A percentile compares a stretch with the other conserved stretches of the same genome.
These are phyloP conservation scores for Collybia nuda DNA, from an alignment of 768 basidiomycete genomes.

Conservation along the genomic window DNA sequence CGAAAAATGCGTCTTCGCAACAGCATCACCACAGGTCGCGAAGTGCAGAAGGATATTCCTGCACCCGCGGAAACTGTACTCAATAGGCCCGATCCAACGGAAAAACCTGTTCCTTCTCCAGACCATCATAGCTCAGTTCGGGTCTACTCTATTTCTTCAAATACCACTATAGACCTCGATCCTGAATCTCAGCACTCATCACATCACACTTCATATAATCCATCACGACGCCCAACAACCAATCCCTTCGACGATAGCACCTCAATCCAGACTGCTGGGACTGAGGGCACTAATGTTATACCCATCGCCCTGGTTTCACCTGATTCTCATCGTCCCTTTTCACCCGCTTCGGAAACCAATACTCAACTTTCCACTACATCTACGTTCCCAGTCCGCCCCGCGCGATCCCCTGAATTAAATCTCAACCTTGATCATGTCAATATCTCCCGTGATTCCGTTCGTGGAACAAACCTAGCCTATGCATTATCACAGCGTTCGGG, in stretches of 20 bases:
- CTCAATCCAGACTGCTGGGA: constrained; percentile 82
- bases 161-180: constrained; percentile 60
- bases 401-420: constrained; percentile 58
- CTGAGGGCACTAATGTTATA: constrained; percentile 82
- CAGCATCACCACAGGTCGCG: constrained; percentile 27
- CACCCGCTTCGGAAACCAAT: constrained; percentile 25
- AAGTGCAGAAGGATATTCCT: constrained; percentile 59
- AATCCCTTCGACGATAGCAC: constrained; percentile 80
- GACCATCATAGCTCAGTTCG: constrained; percentile 42
- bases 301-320: constrained; percentile 80
- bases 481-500: constrained; percentile 56
- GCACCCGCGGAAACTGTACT: constrained; percentile 78
- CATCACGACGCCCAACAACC: constrained; percentile 29
- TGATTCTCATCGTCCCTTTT: constrained; percentile 37
- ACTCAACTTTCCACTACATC: constrained; percentile 34
- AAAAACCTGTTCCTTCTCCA: constrained; percentile 45
- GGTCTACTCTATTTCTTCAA: constrained; percentile 46
- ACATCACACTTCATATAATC: constrained; percentile 18
- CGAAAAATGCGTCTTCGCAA: constrained; percentile 48
- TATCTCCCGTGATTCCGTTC: constrained; percentile 53
- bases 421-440: constrained; percentile 65
- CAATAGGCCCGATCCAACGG: constrained; percentile 78
- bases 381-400: constrained; percentile 51
- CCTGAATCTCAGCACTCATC: constrained; percentile 43
- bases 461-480: constrained; percentile 28